Percentiles rank a stretch among this genome's conserved stretches.
These are phyloP conservation scores for Theobroma grandiflorum DNA, from an alignment of 441 rosid species.

Conservation along the genomic window DNA sequence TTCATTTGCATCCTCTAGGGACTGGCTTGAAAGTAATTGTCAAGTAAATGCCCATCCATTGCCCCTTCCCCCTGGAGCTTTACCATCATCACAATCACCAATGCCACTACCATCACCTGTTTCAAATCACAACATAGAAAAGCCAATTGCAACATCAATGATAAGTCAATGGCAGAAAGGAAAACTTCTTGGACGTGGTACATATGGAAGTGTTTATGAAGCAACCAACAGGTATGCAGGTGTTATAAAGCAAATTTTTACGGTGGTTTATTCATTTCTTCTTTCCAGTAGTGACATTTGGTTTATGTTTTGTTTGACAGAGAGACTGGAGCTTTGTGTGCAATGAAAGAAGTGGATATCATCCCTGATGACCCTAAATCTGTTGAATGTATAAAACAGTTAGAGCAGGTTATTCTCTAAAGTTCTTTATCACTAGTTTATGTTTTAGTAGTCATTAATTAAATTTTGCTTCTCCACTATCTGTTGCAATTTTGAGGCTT, in stretches of 20 bases:
- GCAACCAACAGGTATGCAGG: constrained; percentile 57
- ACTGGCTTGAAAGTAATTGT: constrained; percentile 41
- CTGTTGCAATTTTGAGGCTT: not conserved
- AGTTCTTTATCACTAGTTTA: constrained; percentile 6
- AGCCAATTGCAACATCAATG: constrained; percentile 28
- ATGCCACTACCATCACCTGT: constrained; percentile 32
- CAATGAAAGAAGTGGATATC: constrained; percentile 81
- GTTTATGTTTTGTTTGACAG: constrained; percentile 39
- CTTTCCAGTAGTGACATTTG: not conserved
- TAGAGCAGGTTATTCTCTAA: constrained; percentile 59
- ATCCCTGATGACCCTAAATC: constrained; percentile 82
- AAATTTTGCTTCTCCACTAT: not conserved
- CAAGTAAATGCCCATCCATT: constrained; percentile 55
- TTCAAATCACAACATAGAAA: constrained; percentile 37
- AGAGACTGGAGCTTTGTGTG: constrained; percentile 81
- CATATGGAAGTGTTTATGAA: constrained; percentile 75
- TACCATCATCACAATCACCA: constrained; percentile 32
- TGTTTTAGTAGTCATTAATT: not conserved
- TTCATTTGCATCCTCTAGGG: constrained; percentile 27
- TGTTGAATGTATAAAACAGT: constrained; percentile 65
- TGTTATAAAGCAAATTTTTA: constrained; percentile 9
- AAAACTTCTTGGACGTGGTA: constrained; percentile 78
- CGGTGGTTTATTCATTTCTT: constrained; percentile 14
- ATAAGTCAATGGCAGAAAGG: constrained; percentile 77
- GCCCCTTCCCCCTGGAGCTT: constrained; percentile 70